Evolutionary conservation across 768 basidiomycete genomes (phyloP).

Genomic region (Hysterangium stoloniferum): DNA sequence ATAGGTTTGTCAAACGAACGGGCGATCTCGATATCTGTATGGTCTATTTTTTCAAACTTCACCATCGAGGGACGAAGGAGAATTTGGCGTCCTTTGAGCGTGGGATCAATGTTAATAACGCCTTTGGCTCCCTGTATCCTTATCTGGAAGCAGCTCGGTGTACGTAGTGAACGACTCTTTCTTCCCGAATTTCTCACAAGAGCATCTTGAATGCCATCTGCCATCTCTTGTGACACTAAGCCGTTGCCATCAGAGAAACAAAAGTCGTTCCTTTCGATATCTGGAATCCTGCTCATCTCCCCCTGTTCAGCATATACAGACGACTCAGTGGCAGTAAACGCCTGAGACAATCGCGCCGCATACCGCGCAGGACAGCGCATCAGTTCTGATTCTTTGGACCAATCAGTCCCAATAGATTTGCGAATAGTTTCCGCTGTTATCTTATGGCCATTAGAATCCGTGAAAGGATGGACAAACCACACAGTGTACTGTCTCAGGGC

Average conservation of each 20-base stretch:
- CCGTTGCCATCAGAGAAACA: conserved; percentile 68
- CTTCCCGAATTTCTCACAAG: conserved; percentile 27
- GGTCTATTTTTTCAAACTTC: conserved; percentile 50
- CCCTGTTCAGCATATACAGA: conserved; percentile 35
- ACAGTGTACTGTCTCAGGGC: conserved; percentile 59
- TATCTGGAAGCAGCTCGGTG: conserved; percentile 48
- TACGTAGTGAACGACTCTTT: conserved; percentile 26
- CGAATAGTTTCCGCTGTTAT: conserved; percentile 46
- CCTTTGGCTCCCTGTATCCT: conserved; percentile 61
- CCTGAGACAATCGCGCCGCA: conserved; percentile 63
- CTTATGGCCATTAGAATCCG: conserved; percentile 22
- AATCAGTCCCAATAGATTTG: conserved; percentile 37
- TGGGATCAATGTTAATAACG: conserved; percentile 52
- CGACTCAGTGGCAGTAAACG: conserved; percentile 67
- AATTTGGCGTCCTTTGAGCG: conserved; percentile 40
- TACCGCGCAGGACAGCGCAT: conserved; percentile 61
- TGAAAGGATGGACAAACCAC: conserved; percentile 59
- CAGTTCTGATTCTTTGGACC: conserved; percentile 34
- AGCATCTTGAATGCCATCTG: conserved; percentile 38
- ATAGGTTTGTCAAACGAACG: conserved; percentile 54
- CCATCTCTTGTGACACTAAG: conserved; percentile 50
- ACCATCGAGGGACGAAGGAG: conserved; percentile 54
- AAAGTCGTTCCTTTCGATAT: conserved; percentile 33
- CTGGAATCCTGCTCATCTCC: conserved; percentile 34
- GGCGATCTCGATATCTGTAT: conserved; percentile 52